Base-by-base conservation (phyloP, 2,329 filamentous ascomycete species). In the Graphiopsis chlorocephala region DNA sequence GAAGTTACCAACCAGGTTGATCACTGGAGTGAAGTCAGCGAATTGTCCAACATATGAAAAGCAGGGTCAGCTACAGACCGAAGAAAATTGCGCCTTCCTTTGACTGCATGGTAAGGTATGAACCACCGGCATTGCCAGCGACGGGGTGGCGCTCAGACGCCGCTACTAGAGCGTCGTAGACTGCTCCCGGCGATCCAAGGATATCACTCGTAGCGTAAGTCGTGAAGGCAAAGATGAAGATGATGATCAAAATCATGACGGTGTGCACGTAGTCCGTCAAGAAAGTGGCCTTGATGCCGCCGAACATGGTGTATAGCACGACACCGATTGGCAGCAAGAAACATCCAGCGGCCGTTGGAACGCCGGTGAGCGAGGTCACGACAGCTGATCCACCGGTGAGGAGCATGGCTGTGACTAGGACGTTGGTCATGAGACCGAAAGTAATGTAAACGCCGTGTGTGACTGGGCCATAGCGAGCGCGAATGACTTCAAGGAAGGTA, bases 191-290 rank as follows among this genome's bases (percentile, higher is more conserved):
- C 1, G 89, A 93, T 28, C 93, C 93, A 0, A 96, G 83, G 6
- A 86, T 78, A 1, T 85, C 85, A 23, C 87, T 90, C 0, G 89
- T 90, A 0, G 91, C 89, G 72, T 96, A 97, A 0, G 92, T 85
- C 1, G 89, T 92, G 69, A 96, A 89, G 0, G 92, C 85, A 70
- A 97, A 97, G 58, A 93, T 83, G 73, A 96, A 88, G 70, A 97
- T 92, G 67, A 97, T 92, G 70, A 96, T 84, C 25, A 97, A 79
- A 68, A 95, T 85, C 64, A 91, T 88, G n/a, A 95, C 88, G 0
- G 92, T 95, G 74, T 97, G 93, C 59, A 93, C 85, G 77, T 91
- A 95, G 70, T 94, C 91, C 0, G 92, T 96, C 68, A 95, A 80
- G 71, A 96, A 92, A 0, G 92, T 95, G 0, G 91, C 91, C 78